Percentiles rank a stretch among this genome's conserved stretches.
phyloP scores from a whole-genome alignment of 2,329 filamentous ascomycete species.

The Botrytis squamosa region DNA sequence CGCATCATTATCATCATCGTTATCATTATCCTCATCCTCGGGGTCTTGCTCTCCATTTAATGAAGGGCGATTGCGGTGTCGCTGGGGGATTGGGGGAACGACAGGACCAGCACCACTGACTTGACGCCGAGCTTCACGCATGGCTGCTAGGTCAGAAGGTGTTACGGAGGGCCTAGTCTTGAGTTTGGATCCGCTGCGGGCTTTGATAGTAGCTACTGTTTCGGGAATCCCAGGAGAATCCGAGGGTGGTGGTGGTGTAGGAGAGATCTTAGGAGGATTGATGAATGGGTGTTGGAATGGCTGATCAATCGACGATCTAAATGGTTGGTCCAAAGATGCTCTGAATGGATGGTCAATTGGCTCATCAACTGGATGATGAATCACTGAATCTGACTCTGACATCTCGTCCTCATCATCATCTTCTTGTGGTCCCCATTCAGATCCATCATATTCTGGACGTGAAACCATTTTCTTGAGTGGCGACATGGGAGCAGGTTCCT shows the following conservation, averaged over 20 bases:
- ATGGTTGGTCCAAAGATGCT: constrained; percentile 10
- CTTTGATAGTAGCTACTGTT: constrained; percentile 80
- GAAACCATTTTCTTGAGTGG: constrained; percentile 43
- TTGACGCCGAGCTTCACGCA: constrained; percentile 82
- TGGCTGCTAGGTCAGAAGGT: constrained; percentile 76
- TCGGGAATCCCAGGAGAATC: constrained; percentile 70
- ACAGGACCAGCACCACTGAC: constrained; percentile 72
- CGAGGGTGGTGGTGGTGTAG: constrained; percentile 32
- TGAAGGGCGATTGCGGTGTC: constrained; percentile 56
- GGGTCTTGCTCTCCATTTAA: constrained; percentile 44
- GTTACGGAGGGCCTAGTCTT: constrained; percentile 89
- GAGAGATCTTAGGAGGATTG: constrained; percentile 45
- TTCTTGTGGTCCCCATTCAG: constrained; percentile 57
- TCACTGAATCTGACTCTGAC: constrained; percentile 80
- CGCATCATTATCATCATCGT: constrained; percentile 31
- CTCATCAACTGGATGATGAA: constrained; percentile 56
- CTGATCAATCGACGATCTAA: constrained; percentile 16
- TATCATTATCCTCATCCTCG: constrained; percentile 30
- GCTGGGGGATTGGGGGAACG: constrained; percentile 60
- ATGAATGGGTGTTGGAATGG: constrained; percentile 10
- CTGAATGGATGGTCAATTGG: constrained; percentile 13
- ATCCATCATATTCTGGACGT: constrained; percentile 63
- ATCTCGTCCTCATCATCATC: constrained; percentile 49
- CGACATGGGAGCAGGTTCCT: constrained; percentile 31
- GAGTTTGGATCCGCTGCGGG: constrained; percentile 75